phyloP scores from a whole-genome alignment of 169 alveolate genomes.

The Perkinsus olseni region DNA sequence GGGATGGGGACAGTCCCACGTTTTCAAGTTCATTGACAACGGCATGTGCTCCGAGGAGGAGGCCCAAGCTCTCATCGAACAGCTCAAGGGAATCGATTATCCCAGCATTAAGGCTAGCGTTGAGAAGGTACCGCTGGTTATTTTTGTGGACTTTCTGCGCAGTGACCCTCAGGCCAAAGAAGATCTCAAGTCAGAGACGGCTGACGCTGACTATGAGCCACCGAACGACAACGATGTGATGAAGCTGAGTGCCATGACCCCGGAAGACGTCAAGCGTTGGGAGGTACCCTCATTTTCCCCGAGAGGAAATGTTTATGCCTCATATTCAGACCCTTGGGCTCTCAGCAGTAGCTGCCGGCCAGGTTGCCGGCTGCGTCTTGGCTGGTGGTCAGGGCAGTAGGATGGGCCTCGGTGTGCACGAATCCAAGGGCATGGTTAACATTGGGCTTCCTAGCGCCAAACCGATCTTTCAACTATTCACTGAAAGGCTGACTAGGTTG shows the following conservation, averaged over 20 bases:
- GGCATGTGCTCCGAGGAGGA: not conserved
- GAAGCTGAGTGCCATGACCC: not conserved
- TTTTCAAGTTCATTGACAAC: not conserved
- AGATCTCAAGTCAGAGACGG: not conserved
- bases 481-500: conserved; percentile 50
- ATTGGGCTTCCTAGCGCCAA: conserved; percentile 49
- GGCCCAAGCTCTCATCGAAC: not conserved
- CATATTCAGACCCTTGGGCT: conserved; percentile 33
- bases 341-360: conserved; percentile 45
- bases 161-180: not conserved
- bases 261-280: not conserved
- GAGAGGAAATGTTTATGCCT: not conserved
- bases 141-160: too few species aligned
- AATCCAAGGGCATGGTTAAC: conserved; percentile 63
- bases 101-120: not conserved
- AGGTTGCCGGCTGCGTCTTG: conserved; percentile 47
- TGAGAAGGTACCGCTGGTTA: not conserved
- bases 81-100: not conserved
- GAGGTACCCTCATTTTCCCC: not conserved
- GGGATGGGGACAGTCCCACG: not conserved
- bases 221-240: not conserved
- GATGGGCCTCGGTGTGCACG: conserved; percentile 52
- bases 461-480: conserved; percentile 43
- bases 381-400: conserved; percentile 68
- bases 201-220: not conserved